Evolutionary conservation across 2,329 filamentous ascomycete genomes (phyloP), one percentile per base, ranked within the genome.

Genomic region (Botrytis galanthina): DNA sequence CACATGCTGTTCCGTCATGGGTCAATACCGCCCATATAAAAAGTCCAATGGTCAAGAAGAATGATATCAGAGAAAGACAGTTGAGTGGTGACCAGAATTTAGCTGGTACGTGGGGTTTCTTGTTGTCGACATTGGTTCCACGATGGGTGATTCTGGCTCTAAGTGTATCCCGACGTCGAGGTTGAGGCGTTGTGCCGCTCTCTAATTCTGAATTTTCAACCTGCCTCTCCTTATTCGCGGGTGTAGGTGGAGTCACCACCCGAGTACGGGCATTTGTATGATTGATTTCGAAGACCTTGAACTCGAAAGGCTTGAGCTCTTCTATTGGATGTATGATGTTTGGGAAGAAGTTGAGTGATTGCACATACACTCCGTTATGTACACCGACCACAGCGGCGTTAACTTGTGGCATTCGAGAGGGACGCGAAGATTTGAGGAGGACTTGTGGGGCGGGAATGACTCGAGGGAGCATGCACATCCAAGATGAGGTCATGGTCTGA

Each of bases 371-470:
- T 66, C 88, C 89, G 74, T 85, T 88, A 75, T 87, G 84, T 14
- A 90, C 87, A n/a, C 88, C 88, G 1, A 86, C 85, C 78, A 90
- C 86, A 71, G 85, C 85, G 59, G 87, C 87, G 26, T 84, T 82
- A 26, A 85, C 84, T 75, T 87, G 85, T 62, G 89, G 88, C 78
- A 91, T 85, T 62, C 88, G 85, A 42, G 82, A 83, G 12, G 87
- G 87, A 4, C 89, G 85, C 35, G 83, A 82, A 16, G 88, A 84
- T 74, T 87, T 88, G 64, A 91, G 82, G n/a, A 91, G 83, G 64
- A 87, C 87, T 80, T 91, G 89, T 0, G 89, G 89, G 1, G 89
- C 89, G 14, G 89, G 89, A 42, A 91, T 85, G 70, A 91, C 85
- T 67, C 89, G 86, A 42, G 89, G 89, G 5, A 90, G 82, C 57